Conservation (phyloP, 73 alveolate genomes). For the Uronychia setigera region DNA sequence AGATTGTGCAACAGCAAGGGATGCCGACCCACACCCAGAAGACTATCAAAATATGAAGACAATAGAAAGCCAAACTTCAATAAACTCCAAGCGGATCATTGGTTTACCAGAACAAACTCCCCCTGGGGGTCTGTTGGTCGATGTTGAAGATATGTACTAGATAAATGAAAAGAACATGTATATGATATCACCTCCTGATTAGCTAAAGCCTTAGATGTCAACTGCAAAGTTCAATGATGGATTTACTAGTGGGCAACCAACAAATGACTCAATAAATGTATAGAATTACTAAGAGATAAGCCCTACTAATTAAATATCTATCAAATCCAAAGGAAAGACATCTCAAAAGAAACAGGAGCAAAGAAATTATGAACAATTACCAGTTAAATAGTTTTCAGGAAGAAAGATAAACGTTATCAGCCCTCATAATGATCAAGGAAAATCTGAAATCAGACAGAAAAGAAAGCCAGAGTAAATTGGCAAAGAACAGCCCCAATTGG, state of each 20-base stretch:
- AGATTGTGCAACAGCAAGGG: not conserved
- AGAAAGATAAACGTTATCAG: not conserved
- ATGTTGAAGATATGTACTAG: not conserved
- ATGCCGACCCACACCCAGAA: not conserved
- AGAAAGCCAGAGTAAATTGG: not conserved
- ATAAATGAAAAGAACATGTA: not conserved
- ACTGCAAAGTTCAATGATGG: not conserved
- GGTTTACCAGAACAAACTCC: too few species aligned
- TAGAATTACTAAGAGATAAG: not conserved
- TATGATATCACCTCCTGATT: not conserved
- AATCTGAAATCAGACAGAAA: not conserved
- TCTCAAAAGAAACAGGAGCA: too few species aligned
- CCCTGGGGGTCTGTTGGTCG: not conserved
- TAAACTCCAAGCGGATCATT: not conserved
- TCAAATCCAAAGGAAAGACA: too few species aligned
- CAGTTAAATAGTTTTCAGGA: too few species aligned
- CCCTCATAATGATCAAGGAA: not conserved
- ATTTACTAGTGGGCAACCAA: not conserved
- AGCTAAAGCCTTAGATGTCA: not conserved
- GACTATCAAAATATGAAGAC: not conserved
- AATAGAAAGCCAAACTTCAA: not conserved
- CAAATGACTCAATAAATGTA: not conserved
- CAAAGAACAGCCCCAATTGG: not conserved
- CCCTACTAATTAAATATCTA: too few species aligned
- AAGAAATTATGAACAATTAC: too few species aligned